Percentiles rank a stretch among this genome's conserved stretches.
Evolutionary conservation across 2,329 filamentous ascomycete species (phyloP).

Genomic region (Aspergillus glaucus): DNA sequence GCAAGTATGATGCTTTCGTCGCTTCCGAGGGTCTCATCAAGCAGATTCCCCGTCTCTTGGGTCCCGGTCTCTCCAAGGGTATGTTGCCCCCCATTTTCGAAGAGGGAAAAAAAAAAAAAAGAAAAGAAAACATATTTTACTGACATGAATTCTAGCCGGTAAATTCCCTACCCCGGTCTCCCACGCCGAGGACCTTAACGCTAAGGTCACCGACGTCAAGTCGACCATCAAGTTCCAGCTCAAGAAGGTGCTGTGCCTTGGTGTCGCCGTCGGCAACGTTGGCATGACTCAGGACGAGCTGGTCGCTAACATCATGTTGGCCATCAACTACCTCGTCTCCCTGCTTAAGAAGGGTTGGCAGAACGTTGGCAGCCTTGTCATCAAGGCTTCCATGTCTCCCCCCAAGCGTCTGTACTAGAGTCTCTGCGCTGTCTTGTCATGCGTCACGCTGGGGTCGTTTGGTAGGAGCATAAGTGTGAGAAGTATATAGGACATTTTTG

Average conservation of each 20-base stretch:
- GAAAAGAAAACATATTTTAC: constrained; percentile 5
- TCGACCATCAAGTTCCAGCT: constrained; percentile 99
- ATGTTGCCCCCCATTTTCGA: constrained; percentile 27
- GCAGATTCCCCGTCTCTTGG: constrained; percentile 99
- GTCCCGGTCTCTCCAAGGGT: constrained; percentile 97
- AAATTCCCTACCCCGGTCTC: constrained; percentile 99
- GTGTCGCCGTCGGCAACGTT: constrained; percentile 98
- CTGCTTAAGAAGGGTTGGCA: constrained; percentile 99
- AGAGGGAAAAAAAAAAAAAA: too few species aligned
- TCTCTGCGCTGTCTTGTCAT: constrained; percentile 20
- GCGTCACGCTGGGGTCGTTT: constrained; percentile 19
- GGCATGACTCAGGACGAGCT: constrained; percentile 95
- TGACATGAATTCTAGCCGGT: constrained; percentile 60
- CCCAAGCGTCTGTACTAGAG: constrained; percentile 94
- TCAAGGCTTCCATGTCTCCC: constrained; percentile 99
- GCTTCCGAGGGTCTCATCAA: constrained; percentile 97
- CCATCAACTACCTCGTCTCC: constrained; percentile 99
- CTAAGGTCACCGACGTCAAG: constrained; percentile 99
- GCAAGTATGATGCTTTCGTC: constrained; percentile 99
- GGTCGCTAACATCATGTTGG: constrained; percentile 97
- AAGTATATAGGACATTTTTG: constrained; percentile 21
- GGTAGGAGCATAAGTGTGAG: constrained; percentile 18
- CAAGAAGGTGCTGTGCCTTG: constrained; percentile 99
- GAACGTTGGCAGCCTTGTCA: constrained; percentile 98
- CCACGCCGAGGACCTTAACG: constrained; percentile 85